Evolutionary conservation across 768 basidiomycete species (phyloP).

Genomic region (Termitomyces sp.): DNA sequence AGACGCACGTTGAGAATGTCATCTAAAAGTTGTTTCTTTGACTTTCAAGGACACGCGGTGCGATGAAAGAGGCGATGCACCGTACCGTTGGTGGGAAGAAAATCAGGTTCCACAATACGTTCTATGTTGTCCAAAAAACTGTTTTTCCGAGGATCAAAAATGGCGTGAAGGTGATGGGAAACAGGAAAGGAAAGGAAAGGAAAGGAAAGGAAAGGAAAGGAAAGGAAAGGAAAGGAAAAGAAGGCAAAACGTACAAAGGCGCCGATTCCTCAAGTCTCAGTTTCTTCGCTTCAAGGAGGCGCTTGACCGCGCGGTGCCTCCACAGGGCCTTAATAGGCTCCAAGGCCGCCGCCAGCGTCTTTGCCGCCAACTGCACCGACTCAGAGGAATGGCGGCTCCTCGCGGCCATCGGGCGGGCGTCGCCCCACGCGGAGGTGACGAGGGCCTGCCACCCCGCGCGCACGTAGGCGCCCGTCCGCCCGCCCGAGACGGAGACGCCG

Average conservation of each 20-base stretch:
- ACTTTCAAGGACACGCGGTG: background rate
- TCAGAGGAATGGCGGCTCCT: constrained; percentile 23
- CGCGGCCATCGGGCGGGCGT: constrained; percentile 26
- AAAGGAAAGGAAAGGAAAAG: background rate
- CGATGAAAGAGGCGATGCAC: background rate
- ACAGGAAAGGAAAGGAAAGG: background rate
- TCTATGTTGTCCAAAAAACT: constrained; percentile 68
- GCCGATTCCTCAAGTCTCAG: constrained; percentile 73
- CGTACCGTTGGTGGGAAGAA: constrained; percentile 64
- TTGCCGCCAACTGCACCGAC: constrained; percentile 49
- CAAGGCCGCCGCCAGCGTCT: constrained; percentile 42
- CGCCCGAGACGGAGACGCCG: constrained; percentile 56
- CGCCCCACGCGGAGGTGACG: constrained; percentile 35
- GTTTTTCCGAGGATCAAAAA: background rate
- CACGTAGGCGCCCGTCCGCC: constrained; percentile 58
- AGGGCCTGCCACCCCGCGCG: constrained; percentile 70
- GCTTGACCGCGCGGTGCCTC: constrained; percentile 61
- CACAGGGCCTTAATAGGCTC: constrained; percentile 61
- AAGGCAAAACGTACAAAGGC: constrained; percentile 49
- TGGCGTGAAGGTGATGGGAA: too few species aligned
- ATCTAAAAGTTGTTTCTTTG: constrained; percentile 30
- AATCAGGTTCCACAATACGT: constrained; percentile 65
- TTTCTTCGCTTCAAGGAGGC: constrained; percentile 49
- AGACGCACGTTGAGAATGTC: constrained; percentile 77
- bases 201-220: background rate